Evolutionary conservation across 805 yeast genomes (phyloP).

Genomic region (Wickerhamiella cacticola): DNA sequence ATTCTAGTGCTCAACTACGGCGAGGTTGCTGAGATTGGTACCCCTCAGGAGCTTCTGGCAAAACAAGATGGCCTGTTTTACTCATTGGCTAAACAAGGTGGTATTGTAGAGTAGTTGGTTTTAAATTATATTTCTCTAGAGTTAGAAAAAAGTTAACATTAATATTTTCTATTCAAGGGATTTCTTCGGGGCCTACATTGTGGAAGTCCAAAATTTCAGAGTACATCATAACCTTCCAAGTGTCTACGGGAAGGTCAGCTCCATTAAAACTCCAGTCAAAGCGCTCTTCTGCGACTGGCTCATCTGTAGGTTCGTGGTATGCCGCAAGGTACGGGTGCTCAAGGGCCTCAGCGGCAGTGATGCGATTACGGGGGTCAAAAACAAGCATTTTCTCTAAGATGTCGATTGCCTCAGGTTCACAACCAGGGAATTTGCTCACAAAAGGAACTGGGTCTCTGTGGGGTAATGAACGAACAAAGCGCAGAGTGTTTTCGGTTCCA

Average conservation of each 20-base stretch:
- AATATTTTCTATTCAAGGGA: not conserved
- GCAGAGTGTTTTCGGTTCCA: conserved; percentile 86
- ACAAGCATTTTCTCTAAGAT: conserved; percentile 79
- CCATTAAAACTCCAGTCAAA: conserved; percentile 98
- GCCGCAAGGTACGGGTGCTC: conserved; percentile 86
- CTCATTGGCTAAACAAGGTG: conserved; percentile 72
- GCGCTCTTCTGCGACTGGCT: conserved; percentile 82
- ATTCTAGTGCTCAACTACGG: conserved; percentile 64
- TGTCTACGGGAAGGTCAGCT: conserved; percentile 93
- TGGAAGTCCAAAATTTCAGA: conserved; percentile 94
- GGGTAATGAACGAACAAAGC: conserved; percentile 89
- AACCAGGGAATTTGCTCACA: conserved; percentile 61
- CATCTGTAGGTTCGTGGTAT: conserved; percentile 95
- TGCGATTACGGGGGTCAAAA: conserved; percentile 89
- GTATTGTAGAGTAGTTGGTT: conserved; percentile 33
- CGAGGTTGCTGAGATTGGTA: conserved; percentile 57
- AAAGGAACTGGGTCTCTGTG: conserved; percentile 86
- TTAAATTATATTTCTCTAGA: not conserved
- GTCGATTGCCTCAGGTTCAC: conserved; percentile 63
- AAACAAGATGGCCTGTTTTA: conserved; percentile 61
- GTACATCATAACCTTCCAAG: conserved; percentile 99
- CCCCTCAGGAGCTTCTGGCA: conserved; percentile 55
- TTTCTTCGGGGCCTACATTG: conserved; percentile 50
- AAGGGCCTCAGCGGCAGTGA: conserved; percentile 82
- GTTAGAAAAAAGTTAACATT: not conserved